Conservation (phyloP, 2,329 filamentous ascomycete genomes). For the Elsinoe ampelina region DNA sequence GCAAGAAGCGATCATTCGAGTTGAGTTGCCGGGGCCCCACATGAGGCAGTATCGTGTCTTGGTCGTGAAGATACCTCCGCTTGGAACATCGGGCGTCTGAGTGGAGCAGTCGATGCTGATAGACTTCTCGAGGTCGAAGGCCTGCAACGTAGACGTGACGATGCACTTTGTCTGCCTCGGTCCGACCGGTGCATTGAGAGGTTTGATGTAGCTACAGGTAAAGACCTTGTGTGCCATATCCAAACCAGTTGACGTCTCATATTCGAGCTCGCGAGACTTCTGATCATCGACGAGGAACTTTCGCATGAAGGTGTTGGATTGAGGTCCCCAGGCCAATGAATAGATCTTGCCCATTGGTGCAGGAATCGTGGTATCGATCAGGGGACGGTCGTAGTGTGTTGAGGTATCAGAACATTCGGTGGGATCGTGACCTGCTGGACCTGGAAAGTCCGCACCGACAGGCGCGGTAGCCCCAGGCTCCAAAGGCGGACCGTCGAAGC, state of each 20-base stretch:
- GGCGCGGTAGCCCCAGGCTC: constrained; percentile 29
- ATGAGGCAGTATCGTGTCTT: constrained; percentile 93
- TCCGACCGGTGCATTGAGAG: constrained; percentile 71
- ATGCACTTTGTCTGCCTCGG: constrained; percentile 93
- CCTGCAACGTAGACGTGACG: constrained; percentile 74
- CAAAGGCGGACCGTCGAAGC: constrained; percentile 27
- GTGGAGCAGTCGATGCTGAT: constrained; percentile 75
- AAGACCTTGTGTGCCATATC: constrained; percentile 62
- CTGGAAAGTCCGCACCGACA: constrained; percentile 62
- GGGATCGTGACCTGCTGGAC: constrained; percentile 67
- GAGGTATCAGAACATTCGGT: constrained; percentile 76
- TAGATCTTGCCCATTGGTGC: constrained; percentile 91
- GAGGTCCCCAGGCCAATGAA: constrained; percentile 73
- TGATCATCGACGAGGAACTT: constrained; percentile 82
- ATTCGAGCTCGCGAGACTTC: constrained; percentile 78
- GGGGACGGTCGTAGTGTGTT: constrained; percentile 71
- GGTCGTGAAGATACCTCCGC: constrained; percentile 78
- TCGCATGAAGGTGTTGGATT: constrained; percentile 69
- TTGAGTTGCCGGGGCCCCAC: constrained; percentile 81
- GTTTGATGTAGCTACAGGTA: constrained; percentile 83
- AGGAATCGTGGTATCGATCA: constrained; percentile 77
- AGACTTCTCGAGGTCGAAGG: constrained; percentile 76
- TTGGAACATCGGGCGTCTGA: constrained; percentile 89
- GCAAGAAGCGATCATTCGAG: constrained; percentile 77
- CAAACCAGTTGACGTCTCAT: constrained; percentile 69